Evolutionary conservation across 106 monocot genomes (phyloP), one percentile per base, ranked within the genome.

Genomic region (Platanthera zijinensis): DNA sequence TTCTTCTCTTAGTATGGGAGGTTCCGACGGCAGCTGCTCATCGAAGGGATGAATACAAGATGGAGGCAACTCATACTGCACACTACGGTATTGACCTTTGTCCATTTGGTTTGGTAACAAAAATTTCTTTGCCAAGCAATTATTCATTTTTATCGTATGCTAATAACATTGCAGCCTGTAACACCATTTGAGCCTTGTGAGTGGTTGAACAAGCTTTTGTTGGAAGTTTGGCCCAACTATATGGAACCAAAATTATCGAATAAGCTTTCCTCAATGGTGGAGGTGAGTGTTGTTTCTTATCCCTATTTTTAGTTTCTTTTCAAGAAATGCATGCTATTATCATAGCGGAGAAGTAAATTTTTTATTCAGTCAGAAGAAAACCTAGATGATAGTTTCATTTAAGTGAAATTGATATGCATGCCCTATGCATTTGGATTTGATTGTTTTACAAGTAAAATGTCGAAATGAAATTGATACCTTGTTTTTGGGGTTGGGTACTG

Each of bases 151-250:
- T 8, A 50, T 50, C 39, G 3, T 80, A 49, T 7, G 72, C 1
- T 48, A 72, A 63, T 50, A 14, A 25, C 73, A 75, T 61, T 86
- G 72, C 84, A 96, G 96, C 86, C 89, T 54, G 39, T 64, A 10
- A 97, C 97, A 2, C 91, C 93, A 68, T 18, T 87, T 57, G 97
- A 97, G 75, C 97, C 97, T 61, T 89, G 91, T 71, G 82, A 82
- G 46, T 97, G 97, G 97, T 49, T 90, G 51, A 97, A 97, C 82
- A 94, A 86, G 78, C 86, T 96, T 70, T 56, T 94, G 64, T 72
- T 88, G 78, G 97, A 91, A 83, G 80, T 97, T 50, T 97, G 97
- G 97, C 91, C 97, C 3, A 94, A 97, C 77, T 97, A 76, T 80
- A 81, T 97, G 87, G 97, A 94, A 73, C 97, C 91, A 49, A 91